phyloP scores from a whole-genome alignment of 192 early-diverging fungal species.

The Umbelopsis vinacea region DNA sequence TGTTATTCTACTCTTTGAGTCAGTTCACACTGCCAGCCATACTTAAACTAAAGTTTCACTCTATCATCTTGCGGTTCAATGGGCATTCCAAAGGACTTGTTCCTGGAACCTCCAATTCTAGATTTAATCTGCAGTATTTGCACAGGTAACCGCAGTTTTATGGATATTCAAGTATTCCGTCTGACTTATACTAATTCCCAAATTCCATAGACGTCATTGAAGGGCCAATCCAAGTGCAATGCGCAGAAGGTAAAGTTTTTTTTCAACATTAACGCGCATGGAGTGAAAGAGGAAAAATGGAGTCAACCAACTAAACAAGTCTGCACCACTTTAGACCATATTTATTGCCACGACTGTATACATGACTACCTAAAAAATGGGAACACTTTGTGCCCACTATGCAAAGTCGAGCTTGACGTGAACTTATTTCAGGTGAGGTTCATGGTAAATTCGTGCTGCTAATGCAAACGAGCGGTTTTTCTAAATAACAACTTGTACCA shows the following conservation, averaged over 20 bases:
- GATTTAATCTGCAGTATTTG: constrained; percentile 27
- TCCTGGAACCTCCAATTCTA: constrained; percentile 20
- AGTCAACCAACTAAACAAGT: background rate
- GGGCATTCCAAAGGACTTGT: constrained; percentile 27
- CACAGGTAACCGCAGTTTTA: background rate
- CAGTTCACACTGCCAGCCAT: background rate
- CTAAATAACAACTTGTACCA: background rate
- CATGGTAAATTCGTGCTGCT: background rate
- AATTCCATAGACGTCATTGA: constrained; percentile 35
- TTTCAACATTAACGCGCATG: background rate
- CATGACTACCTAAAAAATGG: constrained; percentile 23
- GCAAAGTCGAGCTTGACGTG: constrained; percentile 22
- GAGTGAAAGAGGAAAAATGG: background rate
- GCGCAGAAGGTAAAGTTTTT: constrained; percentile 38
- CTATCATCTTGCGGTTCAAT: constrained; percentile 16
- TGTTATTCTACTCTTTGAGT: background rate
- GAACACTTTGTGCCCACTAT: constrained; percentile 14
- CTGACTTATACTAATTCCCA: background rate
- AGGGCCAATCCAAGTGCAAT: constrained; percentile 44
- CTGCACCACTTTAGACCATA: constrained; percentile 5
- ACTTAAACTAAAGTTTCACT: background rate
- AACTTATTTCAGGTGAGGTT: constrained; percentile 16
- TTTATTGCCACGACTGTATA: constrained; percentile 26
- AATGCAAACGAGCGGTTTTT: background rate
- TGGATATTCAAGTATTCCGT: background rate